These are phyloP conservation scores for Rubus parviflorus DNA, from an alignment of 306 rosid genomes.

Conservation along the genomic window DNA sequence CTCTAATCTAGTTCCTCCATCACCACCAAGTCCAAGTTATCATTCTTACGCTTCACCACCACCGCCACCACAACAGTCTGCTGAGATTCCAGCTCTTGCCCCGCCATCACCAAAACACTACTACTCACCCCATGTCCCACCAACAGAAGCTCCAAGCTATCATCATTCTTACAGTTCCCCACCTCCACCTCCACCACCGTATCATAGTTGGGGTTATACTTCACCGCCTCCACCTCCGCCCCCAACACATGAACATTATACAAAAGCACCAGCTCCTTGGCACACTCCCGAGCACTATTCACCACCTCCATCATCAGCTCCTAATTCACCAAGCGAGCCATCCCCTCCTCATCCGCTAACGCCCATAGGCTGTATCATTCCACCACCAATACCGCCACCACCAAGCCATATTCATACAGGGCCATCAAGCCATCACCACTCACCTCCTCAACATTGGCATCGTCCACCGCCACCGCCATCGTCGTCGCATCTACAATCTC, in stretches of 20 bases:
- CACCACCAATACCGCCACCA: constrained; percentile 13
- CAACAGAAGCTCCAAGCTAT: neutral
- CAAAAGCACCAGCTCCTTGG: constrained; percentile 6
- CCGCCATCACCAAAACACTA: neutral
- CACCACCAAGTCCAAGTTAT: constrained; percentile 3
- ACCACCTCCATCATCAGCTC: constrained; percentile 15
- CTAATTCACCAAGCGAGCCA: neutral
- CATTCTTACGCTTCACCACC: constrained; percentile 9
- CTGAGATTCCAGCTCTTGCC: neutral
- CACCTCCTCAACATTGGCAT: constrained; percentile 26
- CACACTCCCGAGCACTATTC: constrained; percentile 9
- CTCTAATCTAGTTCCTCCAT: constrained; percentile 1
- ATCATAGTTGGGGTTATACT: too few species aligned
- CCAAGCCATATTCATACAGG: too few species aligned
- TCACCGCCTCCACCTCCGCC: constrained; percentile 8
- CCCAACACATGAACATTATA: neutral
- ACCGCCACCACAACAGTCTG: neutral
- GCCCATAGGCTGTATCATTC: constrained; percentile 21
- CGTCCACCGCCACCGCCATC: constrained; percentile 6
- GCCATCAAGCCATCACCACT: neutral
- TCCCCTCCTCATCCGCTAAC: constrained; percentile 12
- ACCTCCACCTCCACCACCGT: neutral
- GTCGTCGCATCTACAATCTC: constrained; percentile 20
- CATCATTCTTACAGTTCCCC: constrained; percentile 2
- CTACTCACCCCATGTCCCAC: neutral